Percentiles rank a stretch among this genome's conserved stretches.
Evolutionary conservation across 2,329 filamentous ascomycete genomes (phyloP).

Genomic region (Penicillium capsulatum): DNA sequence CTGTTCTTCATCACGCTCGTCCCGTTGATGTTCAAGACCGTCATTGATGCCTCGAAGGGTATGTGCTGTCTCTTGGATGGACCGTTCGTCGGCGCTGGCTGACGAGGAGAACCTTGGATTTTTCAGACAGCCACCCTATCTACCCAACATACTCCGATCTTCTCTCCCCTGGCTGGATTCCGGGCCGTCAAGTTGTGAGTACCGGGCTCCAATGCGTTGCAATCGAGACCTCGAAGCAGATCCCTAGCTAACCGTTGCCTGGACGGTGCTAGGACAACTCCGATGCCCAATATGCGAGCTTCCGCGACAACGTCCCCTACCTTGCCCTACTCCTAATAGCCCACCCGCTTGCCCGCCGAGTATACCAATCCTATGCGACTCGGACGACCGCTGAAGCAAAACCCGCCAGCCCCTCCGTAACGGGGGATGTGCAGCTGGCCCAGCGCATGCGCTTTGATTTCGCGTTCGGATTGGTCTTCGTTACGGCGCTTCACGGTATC

Average conservation of each 20-base stretch:
- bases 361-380: constrained; percentile 59
- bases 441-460: constrained; percentile 79
- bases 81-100: too few species aligned
- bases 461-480: constrained; percentile 72
- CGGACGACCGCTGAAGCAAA: constrained; percentile 32
- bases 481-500: constrained; percentile 75
- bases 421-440: constrained; percentile 56
- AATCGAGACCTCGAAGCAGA: neutral
- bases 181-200: constrained; percentile 78
- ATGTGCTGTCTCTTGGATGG: constrained; percentile 31
- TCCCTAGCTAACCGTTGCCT: constrained; percentile 17
- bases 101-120: constrained; percentile 11
- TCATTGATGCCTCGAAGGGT: constrained; percentile 81
- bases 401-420: constrained; percentile 21
- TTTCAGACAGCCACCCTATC: constrained; percentile 70
- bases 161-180: constrained; percentile 82
- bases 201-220: constrained; percentile 3
- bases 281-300: constrained; percentile 79
- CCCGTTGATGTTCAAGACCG: constrained; percentile 87
- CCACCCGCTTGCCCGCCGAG: constrained; percentile 72
- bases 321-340: constrained; percentile 68
- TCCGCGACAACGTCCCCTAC: constrained; percentile 80
- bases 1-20: constrained; percentile 62
- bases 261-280: constrained; percentile 67
- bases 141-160: constrained; percentile 69